A percentile compares a stretch with the other conserved stretches of the same genome.
phyloP scores from a whole-genome alignment of 2,329 filamentous ascomycete genomes.

The Arthrobotrys musiformis region DNA sequence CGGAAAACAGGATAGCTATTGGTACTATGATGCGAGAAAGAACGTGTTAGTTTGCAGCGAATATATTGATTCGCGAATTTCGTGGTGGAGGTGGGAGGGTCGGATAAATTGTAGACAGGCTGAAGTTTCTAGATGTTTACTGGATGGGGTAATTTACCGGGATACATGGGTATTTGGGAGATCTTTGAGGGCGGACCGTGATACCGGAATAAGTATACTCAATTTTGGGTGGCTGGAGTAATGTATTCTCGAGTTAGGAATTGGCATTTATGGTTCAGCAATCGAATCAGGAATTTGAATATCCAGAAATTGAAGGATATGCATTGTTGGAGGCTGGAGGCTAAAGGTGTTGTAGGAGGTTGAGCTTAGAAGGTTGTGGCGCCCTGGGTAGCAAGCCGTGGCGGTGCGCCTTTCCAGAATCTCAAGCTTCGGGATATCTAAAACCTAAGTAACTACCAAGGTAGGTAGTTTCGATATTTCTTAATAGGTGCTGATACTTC shows the following conservation, averaged over 20 bases:
- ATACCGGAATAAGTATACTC: slow-evolving; percentile 29
- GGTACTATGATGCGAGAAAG: not conserved
- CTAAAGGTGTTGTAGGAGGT: not conserved
- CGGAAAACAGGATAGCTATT: not conserved
- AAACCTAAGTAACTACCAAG: not conserved
- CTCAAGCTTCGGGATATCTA: no score
- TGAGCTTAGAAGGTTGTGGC: slow-evolving; percentile 24
- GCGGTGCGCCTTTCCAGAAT: not conserved
- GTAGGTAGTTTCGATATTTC: not conserved
- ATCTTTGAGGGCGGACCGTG: slow-evolving; percentile 40
- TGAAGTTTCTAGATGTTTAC: slow-evolving; percentile 55
- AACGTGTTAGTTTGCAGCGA: slow-evolving; percentile 28
- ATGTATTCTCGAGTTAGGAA: not conserved
- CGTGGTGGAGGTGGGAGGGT: slow-evolving; percentile 21
- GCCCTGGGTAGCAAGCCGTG: slow-evolving; percentile 5
- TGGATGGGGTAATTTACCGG: slow-evolving; percentile 54
- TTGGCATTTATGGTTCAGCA: not conserved
- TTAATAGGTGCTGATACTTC: not conserved
- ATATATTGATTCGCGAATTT: slow-evolving; percentile 27
- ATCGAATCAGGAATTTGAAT: no score
- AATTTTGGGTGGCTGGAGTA: slow-evolving; percentile 41
- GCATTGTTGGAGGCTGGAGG: not conserved
- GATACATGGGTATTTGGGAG: slow-evolving; percentile 17
- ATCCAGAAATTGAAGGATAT: not conserved
- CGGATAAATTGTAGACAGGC: slow-evolving; percentile 53